Conservation (phyloP, 2,329 filamentous ascomycete species). For the Cordyceps pruinosa region DNA sequence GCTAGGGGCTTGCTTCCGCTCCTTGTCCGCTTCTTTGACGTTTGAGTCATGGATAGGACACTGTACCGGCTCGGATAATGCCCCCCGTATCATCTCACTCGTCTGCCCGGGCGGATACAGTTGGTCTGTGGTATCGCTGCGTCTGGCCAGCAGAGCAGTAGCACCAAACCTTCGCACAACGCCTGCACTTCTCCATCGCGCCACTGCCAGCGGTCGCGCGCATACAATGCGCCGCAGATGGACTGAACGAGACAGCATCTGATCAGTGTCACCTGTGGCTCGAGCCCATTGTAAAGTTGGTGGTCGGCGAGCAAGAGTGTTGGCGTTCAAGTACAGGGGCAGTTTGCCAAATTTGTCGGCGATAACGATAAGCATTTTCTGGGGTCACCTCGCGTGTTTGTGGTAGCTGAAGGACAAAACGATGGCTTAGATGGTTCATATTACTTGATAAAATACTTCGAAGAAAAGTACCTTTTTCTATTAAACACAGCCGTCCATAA, state of each 20-base stretch:
- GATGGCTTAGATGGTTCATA: too few relatives aligned
- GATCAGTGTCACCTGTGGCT: neutral
- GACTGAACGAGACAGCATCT: slow-evolving; percentile 8
- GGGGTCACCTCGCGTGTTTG: neutral
- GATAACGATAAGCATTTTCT: slow-evolving; percentile 11
- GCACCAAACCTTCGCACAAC: neutral
- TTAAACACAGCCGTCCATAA: too few relatives aligned
- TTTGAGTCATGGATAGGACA: neutral
- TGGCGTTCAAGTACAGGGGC: neutral
- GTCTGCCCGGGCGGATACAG: slow-evolving; percentile 18
- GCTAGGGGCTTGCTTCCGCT: neutral
- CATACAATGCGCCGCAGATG: neutral
- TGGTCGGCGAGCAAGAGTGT: neutral
- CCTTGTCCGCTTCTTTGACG: neutral
- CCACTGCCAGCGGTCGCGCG: neutral
- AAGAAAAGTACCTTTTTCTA: too few relatives aligned
- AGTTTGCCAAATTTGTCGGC: slow-evolving; percentile 5
- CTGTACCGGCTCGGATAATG: neutral
- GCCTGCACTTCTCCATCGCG: neutral
- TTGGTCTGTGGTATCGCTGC: neutral
- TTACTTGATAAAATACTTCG: too few relatives aligned
- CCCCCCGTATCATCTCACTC: slow-evolving; percentile 20
- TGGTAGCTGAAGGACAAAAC: neutral
- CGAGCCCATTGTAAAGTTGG: neutral
- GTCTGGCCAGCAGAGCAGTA: neutral